A percentile compares a stretch with the other conserved stretches of the same genome.
Evolutionary conservation across 1,284 basidiomycete species (phyloP).

Genomic region (Cutaneotrichosporon daszewskae): DNA sequence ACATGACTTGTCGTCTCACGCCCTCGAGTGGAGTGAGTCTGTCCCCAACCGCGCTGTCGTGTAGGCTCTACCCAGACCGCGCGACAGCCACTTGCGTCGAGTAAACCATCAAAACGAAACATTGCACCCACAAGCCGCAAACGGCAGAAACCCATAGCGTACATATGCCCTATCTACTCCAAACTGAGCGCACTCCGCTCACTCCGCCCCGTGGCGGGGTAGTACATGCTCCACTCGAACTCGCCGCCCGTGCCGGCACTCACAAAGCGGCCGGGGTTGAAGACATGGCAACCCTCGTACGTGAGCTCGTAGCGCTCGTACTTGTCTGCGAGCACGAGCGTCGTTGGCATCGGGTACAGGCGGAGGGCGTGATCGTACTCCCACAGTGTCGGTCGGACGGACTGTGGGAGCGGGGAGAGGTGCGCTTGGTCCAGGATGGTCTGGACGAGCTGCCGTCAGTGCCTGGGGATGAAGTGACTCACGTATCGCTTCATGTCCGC

Average conservation of each 20-base stretch:
- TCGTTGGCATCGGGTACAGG: conserved; percentile 89
- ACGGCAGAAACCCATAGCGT: too few species aligned
- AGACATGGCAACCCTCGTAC: conserved; percentile 96
- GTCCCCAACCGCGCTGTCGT: too few species aligned
- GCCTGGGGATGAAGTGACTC: too few species aligned
- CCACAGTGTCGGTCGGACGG: conserved; percentile 78
- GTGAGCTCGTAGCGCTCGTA: conserved; percentile 95
- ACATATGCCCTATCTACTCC: conserved; percentile 6
- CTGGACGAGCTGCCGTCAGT: conserved; percentile 69
- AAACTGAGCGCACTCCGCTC: conserved; percentile 32
- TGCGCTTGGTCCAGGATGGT: conserved; percentile 88
- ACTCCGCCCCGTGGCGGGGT: conserved; percentile 53
- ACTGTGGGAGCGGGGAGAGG: conserved; percentile 74
- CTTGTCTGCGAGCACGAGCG: conserved; percentile 91
- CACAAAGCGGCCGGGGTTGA: conserved; percentile 90
- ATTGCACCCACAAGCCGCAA: too few species aligned
- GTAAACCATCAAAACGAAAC: too few species aligned
- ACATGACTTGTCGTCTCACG: too few species aligned
- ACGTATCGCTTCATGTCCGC: conserved; percentile 78
- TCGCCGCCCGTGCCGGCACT: conserved; percentile 53
- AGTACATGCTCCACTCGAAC: conserved; percentile 81
- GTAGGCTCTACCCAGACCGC: too few species aligned
- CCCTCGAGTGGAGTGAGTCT: too few species aligned
- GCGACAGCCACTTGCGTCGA: too few species aligned
- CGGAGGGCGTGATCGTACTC: conserved; percentile 91